phyloP scores from a whole-genome alignment of 176 grass and related monocot genomes.

The Alopecurus myosuroides region DNA sequence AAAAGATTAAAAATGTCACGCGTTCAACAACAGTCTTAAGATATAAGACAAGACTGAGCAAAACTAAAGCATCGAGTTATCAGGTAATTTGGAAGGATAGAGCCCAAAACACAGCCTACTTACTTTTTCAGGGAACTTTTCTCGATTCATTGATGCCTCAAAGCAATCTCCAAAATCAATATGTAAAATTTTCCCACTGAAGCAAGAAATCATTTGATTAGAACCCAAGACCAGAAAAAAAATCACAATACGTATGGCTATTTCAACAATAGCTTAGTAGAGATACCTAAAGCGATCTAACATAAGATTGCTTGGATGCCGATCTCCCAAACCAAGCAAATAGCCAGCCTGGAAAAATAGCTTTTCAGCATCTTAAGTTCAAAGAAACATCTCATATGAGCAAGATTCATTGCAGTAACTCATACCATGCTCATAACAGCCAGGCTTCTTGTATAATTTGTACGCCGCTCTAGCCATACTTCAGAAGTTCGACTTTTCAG shows the following conservation, averaged over 20 bases:
- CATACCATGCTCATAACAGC: constrained; percentile 99
- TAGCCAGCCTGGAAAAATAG: constrained; percentile 79
- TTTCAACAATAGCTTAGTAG: neutral
- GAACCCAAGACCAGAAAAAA: neutral
- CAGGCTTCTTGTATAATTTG: constrained; percentile 94
- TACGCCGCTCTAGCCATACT: constrained; percentile 95
- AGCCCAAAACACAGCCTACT: constrained; percentile 24
- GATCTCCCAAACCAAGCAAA: constrained; percentile 94
- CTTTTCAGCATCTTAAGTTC: constrained; percentile 19
- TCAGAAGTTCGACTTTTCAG: constrained; percentile 95
- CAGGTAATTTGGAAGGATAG: neutral
- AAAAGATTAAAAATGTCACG: neutral
- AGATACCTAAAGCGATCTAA: constrained; percentile 80
- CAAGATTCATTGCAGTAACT: constrained; percentile 11
- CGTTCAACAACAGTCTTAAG: neutral
- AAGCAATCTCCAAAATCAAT: constrained; percentile 99
- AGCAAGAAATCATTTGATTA: constrained; percentile 31
- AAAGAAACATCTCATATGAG: constrained; percentile 5
- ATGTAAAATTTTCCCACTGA: constrained; percentile 98
- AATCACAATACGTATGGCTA: neutral
- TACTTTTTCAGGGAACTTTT: constrained; percentile 99
- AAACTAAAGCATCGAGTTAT: neutral
- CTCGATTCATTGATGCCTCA: constrained; percentile 96
- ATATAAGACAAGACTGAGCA: neutral
- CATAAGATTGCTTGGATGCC: constrained; percentile 99